Base-by-base conservation (phyloP, 106 monocot species). In the Cymbidium sinense region DNA sequence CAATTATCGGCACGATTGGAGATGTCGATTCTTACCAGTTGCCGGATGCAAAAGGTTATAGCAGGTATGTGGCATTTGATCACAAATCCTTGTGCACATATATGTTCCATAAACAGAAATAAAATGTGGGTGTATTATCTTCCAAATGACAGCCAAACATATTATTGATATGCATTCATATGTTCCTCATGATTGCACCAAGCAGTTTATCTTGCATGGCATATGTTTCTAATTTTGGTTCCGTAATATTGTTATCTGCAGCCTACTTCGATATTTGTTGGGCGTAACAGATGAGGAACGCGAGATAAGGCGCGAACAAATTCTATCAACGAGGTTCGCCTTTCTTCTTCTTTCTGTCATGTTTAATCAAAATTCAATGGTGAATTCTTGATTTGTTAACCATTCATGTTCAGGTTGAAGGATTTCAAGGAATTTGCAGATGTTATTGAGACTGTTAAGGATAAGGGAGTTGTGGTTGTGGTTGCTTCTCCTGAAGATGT, bases 31-130 rank as follows among this genome's bases (percentile, higher is more conserved):
- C 92, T 15, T 99, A 99, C 76, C 98, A 99, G 81, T 81, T 99
- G 54, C 98, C 98, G 44, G 98, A 99, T 90, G 95, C 98, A 43
- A 99, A 99, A 87, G 98, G 94, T 76, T 99, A 99, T 74, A 95
- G 83, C 77, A 95, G 95, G 98, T 99, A 85, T 70, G 77, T 33
- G 25, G 1, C 12, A 39, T 20, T 27, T 33, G 28, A 30, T 75
- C 54, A 28, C 39, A 25, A 43, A 27, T 50, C 33, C 21, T 34
- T 21, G 28, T 30, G 58, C 7, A 37, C 37, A 69, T n/a, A n/a
- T n/a, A n/a, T n/a, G n/a, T n/a, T n/a, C n/a, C 64, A 23, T 64
- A 29, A 23, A 25, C 8, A 64, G 25, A 25, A 15, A 20, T 52
- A 19, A 18, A 52, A 52, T 18, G 17, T 18, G 12, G 51, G 18